Conservation (phyloP, 2,329 filamentous ascomycete genomes). For the Xylariales sp. region DNA sequence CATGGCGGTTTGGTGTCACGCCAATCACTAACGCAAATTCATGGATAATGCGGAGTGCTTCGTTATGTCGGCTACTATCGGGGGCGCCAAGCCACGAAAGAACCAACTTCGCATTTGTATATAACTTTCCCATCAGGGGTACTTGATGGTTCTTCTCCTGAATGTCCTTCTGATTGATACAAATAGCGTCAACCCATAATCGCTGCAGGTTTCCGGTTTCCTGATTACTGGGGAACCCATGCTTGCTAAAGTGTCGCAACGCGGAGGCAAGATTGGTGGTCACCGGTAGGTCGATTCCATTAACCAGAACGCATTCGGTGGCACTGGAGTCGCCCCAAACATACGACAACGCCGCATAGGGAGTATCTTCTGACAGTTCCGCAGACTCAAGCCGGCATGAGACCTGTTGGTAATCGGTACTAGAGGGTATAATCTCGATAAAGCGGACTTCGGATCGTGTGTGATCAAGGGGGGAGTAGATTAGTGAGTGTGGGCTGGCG, state of each 20-base stretch:
- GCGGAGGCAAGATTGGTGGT: too few relatives aligned
- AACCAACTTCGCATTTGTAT: neutral
- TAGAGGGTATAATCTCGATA: constrained; percentile 1
- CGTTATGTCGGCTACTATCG: neutral
- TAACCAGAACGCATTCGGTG: too few relatives aligned
- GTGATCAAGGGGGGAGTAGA: constrained; percentile 9
- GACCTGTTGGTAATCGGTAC: neutral
- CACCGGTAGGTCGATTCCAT: too few relatives aligned
- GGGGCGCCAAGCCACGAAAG: constrained; percentile 5
- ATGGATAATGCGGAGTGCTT: neutral
- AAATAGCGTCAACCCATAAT: too few relatives aligned
- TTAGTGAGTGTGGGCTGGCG: neutral
- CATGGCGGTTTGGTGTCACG: neutral
- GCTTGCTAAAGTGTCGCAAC: too few relatives aligned
- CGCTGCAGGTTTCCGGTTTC: too few relatives aligned
- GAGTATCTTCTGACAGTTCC: neutral
- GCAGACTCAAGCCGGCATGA: neutral
- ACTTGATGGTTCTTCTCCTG: neutral
- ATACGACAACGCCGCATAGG: too few relatives aligned
- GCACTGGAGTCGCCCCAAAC: too few relatives aligned
- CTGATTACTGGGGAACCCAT: too few relatives aligned
- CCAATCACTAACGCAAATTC: neutral
- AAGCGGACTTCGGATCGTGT: neutral
- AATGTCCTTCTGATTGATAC: too few relatives aligned
- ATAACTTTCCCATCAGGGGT: constrained; percentile 1